Percentiles rank a stretch among this genome's conserved stretches.
Evolutionary conservation across 140 eudicot genomes (phyloP).

Genomic region (Bidens hawaiensis): DNA sequence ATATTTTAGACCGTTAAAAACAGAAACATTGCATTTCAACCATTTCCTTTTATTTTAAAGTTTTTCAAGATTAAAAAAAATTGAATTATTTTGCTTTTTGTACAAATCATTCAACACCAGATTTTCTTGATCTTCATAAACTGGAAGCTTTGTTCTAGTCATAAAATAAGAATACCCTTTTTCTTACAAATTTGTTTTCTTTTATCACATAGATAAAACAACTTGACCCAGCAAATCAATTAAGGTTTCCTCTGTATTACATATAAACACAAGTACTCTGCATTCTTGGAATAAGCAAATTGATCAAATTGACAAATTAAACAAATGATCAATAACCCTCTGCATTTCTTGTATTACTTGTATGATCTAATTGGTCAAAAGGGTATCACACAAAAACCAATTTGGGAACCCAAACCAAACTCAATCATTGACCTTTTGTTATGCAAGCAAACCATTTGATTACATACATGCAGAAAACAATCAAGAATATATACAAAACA

Average conservation of each 20-base stretch:
- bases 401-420: neutral
- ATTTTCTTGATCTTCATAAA: constrained; percentile 8
- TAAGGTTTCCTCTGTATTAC: constrained; percentile 6
- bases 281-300: no score
- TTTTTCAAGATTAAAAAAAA: no score
- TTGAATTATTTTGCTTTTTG: neutral
- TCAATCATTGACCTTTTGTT: neutral
- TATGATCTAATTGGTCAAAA: constrained; percentile 19
- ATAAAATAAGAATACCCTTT: no score
- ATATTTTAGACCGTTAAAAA: no score
- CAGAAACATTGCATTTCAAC: no score
- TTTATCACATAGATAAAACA: neutral
- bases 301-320: no score
- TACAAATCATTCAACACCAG: neutral
- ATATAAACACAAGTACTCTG: neutral
- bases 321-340: no score
- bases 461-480: neutral
- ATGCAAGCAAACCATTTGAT: neutral
- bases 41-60: no score
- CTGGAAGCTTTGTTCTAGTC: neutral
- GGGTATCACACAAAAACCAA: constrained; percentile 2
- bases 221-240: neutral
- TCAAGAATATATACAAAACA: neutral
- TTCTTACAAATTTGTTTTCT: neutral
- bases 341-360: no score